Base-by-base conservation (phyloP, 2,329 filamentous ascomycete genomes). In the Xenoacremonium recifei region DNA sequence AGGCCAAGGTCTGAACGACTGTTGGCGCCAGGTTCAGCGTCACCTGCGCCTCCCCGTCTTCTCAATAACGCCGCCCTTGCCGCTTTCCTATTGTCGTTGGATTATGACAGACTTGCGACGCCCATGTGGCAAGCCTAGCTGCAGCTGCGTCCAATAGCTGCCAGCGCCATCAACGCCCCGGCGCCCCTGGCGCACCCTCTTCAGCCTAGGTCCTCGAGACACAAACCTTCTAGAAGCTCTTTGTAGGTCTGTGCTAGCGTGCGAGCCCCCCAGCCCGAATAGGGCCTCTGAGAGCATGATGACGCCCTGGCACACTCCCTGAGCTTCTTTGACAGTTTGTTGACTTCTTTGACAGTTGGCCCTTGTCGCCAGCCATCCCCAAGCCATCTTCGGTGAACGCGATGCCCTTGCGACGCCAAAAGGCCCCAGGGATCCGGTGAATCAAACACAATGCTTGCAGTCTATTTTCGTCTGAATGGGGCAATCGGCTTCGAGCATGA, bases 361-460 rank as follows among this genome's bases (percentile, higher is more conserved):
- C 29, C 29, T 10, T 44, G 44, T 45, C 44, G 39, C 39, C 39
- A 35, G 21, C 42, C 39, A 44, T 45, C 47, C 48, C 35, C 41
- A 38, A 35, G 33, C 49, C 50, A 53, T 46, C 36, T 42, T 57
- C 54, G 54, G 54, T 21, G 46, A 53, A 47, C 42, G 54, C 54
- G 54, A 58, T 43, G 50, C 47, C 40, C 48, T 37, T 33, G 46
- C 40, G 41, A 9, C 12, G 38, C 35, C 32, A 51, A 45, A 44
- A 43, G 39, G 42, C 34, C 35, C 45, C 45, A 33, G 47, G 45
- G 41, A 21, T 44, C 48, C 35, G 34, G 44, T 45, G 42, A 41
- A 47, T 54, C 21, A 48, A 55, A 51, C 49, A 35, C 39, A 48
- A 44, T 50, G 42, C 49, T 39, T 49, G 45, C 12, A 40, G 36